Base-by-base conservation (phyloP, 2,329 filamentous ascomycete species). In the Claviceps sorghi region DNA sequence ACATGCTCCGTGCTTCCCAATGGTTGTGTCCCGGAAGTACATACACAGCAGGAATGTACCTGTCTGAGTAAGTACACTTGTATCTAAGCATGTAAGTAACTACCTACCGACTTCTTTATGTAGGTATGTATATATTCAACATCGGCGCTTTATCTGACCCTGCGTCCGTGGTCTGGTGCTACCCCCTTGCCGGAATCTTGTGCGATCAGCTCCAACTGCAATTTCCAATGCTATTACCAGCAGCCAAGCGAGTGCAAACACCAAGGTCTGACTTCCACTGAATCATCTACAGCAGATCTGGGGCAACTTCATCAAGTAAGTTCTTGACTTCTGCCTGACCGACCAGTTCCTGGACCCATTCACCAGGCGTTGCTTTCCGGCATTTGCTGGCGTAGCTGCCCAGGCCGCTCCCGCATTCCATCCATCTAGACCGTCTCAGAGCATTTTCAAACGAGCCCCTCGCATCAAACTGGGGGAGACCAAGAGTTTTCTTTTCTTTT, bases 381-480 rank as follows among this genome's bases (percentile, higher is more conserved):
- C 6, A 41, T 40, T 49, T 44, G n/a, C 50, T 17, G 40, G 21
- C 43, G 34, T 21, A 48, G 47, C 42, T 48, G 29, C 48, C 22
- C 45, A 30, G 47, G 32, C 43, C 30, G 47, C 50, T 49, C 47
- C 50, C 53, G 42, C 53, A 50, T 48, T 54, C 43, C 53, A 19
- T 50, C 44, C 47, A 52, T 36, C 26, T n/a, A 48, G 9, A 54
- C 26, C n/a, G 32, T 41, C 45, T 54, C 45, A 34, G 48, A 30
- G 36, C 48, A 21, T 38, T 36, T 38, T 30, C 29, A 26, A 17
- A 15, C 10, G 29, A 43, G 26, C 46, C 34, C 46, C 46, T 54
- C 41, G 10, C 34, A 19, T 42, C 44, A 32, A 29, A 17, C 42
- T 19, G 43, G 9, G 5, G 21, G 21, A 29, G 36, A 29, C 26